Base-by-base conservation (phyloP, 352 stramenopile species). In the Phytophthora sansomeana region DNA sequence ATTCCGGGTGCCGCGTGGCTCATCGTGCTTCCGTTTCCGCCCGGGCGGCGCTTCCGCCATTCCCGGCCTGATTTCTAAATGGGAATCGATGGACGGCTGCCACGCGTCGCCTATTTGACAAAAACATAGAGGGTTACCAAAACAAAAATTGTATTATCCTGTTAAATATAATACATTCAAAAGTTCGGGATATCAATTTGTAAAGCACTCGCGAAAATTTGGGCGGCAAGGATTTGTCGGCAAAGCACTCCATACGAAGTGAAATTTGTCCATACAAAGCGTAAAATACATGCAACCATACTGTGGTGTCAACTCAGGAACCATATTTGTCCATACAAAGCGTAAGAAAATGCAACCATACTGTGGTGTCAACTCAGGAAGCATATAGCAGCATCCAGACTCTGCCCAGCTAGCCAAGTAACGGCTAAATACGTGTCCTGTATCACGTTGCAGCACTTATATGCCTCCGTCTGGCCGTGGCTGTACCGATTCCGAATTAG, bases 21-120 rank as follows among this genome's bases (percentile, higher is more conserved):
- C 24, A 26, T 0, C 36, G 29, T 19, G 9, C 51, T 59, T 59
- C 16, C n/a, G n/a, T n/a, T n/a, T n/a, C n/a, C n/a, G n/a, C n/a
- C n/a, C n/a, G n/a, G n/a, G n/a, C n/a, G n/a, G n/a, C 38, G 38
- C 26, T 59, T 59, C 51, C 50, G 36, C 36, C 51, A 59, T 59
- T 29, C 4, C 2, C 38, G 4, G 26, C 4, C 14, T 4, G 8
- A 47, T 57, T 35, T 36, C 19, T 17, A 44, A 44, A n/a, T 5
- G 38, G 38, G 38, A 44, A 44, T 44, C n/a, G 38, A 17, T 44
- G 38, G 16, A 44, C 6, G 38, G 38, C 38, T 44, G 38, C 19
- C 24, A 44, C 38, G 38, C 19, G 38, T 44, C n/a, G 38, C 24
- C 6, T 44, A 24, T 44, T 44, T n/a, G 38, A 24, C 16, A n/a